Conservation (phyloP, 2,329 filamentous ascomycete species). For the Amphichorda felina region DNA sequence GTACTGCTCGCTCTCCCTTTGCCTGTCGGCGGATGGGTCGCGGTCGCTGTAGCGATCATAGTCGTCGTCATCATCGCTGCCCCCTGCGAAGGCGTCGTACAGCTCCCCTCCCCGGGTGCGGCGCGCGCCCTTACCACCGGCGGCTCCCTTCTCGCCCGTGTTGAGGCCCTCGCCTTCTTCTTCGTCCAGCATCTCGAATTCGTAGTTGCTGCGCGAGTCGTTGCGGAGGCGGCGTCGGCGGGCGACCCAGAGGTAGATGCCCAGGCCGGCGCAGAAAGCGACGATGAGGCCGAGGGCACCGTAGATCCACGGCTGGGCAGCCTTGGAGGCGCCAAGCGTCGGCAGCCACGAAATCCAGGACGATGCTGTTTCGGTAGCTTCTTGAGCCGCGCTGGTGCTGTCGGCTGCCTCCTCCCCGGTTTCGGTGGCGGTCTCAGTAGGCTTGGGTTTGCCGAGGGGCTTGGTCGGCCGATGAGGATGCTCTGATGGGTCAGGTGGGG, state of each 20-base stretch:
- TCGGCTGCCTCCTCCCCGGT: constrained; percentile 15
- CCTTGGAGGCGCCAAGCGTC: constrained; percentile 77
- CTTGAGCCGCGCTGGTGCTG: constrained; percentile 16
- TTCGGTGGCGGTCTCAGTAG: constrained; percentile 13
- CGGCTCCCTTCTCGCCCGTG: constrained; percentile 28
- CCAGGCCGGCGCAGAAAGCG: constrained; percentile 70
- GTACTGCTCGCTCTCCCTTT: constrained; percentile 30
- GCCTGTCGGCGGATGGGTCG: constrained; percentile 15
- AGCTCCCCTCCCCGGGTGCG: constrained; percentile 70
- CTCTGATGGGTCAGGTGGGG: constrained; percentile 37
- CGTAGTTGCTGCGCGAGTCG: constrained; percentile 70
- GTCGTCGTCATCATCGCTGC: constrained; percentile 49
- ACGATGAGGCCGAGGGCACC: constrained; percentile 75
- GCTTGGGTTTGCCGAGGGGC: constrained; percentile 15
- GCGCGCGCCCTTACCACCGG: constrained; percentile 24
- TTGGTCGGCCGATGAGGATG: constrained; percentile 52
- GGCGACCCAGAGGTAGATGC: constrained; percentile 70
- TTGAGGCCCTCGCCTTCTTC: constrained; percentile 54
- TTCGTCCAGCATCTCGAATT: constrained; percentile 86
- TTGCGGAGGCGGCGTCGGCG: constrained; percentile 66
- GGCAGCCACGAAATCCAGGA: constrained; percentile 77
- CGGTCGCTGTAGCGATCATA: constrained; percentile 10
- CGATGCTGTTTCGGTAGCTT: constrained; percentile 21
- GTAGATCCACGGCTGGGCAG: constrained; percentile 88
- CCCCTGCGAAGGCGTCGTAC: constrained; percentile 95